A percentile compares a stretch with the other conserved stretches of the same genome.
These are phyloP conservation scores for Barnettozyma sucrosica DNA, from an alignment of 805 yeast species.

Conservation along the genomic window DNA sequence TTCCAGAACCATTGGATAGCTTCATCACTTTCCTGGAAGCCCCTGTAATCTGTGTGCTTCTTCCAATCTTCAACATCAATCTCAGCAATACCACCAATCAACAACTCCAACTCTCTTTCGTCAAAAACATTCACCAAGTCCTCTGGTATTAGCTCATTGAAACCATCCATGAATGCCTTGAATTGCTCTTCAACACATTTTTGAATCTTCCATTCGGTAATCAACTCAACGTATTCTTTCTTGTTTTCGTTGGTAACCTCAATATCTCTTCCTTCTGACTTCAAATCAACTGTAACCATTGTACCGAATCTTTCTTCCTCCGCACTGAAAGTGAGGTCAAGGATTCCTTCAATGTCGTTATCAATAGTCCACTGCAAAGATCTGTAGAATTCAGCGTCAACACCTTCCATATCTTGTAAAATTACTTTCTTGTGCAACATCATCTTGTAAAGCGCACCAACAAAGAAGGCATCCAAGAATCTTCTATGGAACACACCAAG, in stretches of 20 bases:
- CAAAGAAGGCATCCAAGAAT: conserved; percentile 96
- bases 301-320: conserved; percentile 96
- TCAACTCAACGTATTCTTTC: conserved; percentile 89
- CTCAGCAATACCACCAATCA: conserved; percentile 97
- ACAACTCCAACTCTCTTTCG: conserved; percentile 92
- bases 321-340: conserved; percentile 83
- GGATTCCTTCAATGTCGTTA: conserved; percentile 82
- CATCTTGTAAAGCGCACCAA: conserved; percentile 97
- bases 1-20: conserved; percentile 99
- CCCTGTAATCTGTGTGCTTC: conserved; percentile 97
- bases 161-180: conserved; percentile 93
- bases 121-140: conserved; percentile 95
- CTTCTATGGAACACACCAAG: conserved; percentile 97
- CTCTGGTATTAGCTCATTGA: conserved; percentile 95
- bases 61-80: conserved; percentile 99
- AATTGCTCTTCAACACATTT: conserved; percentile 94
- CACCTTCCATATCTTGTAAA: conserved; percentile 96
- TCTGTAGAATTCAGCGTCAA: conserved; percentile 93
- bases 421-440: conserved; percentile 92
- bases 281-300: conserved; percentile 81
- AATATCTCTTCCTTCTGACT: conserved; percentile 79
- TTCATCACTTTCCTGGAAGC: conserved; percentile 93
- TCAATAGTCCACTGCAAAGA: conserved; percentile 94
- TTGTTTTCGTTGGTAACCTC: conserved; percentile 94
- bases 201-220: conserved; percentile 93